phyloP scores from a whole-genome alignment of 495 filamentous ascomycete genomes.

The Geopyxis carbonaria region DNA sequence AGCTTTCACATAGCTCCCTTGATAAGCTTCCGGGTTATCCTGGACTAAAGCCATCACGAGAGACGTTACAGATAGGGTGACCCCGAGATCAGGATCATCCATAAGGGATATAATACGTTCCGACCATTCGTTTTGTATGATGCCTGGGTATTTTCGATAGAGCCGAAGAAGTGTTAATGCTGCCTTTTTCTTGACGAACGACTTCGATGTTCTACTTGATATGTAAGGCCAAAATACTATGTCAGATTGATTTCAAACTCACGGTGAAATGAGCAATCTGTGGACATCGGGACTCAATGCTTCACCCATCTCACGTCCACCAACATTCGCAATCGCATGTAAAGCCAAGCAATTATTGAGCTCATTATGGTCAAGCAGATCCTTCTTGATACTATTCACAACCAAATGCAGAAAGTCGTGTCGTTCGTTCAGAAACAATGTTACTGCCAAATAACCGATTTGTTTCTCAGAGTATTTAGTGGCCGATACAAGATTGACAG shows the following conservation, averaged over 20 bases:
- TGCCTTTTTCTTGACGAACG: slow-evolving; percentile 99
- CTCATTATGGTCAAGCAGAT: slow-evolving; percentile 85
- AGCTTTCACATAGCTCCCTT: slow-evolving; percentile 83
- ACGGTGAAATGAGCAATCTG: slow-evolving; percentile 88
- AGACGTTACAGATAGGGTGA: slow-evolving; percentile 88
- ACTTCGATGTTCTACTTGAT: slow-evolving; percentile 81
- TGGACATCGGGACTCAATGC: slow-evolving; percentile 87
- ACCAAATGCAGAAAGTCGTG: slow-evolving; percentile 93
- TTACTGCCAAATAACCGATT: slow-evolving; percentile 96
- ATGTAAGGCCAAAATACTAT: background rate
- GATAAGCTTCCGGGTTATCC: slow-evolving; percentile 83
- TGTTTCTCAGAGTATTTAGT: slow-evolving; percentile 98
- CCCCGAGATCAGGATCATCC: slow-evolving; percentile 92
- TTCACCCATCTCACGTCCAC: slow-evolving; percentile 91
- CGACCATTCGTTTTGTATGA: slow-evolving; percentile 91
- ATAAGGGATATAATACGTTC: slow-evolving; percentile 95
- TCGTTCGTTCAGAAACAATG: slow-evolving; percentile 88
- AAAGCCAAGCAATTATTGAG: slow-evolving; percentile 94
- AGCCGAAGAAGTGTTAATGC: slow-evolving; percentile 88
- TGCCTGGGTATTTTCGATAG: slow-evolving; percentile 82
- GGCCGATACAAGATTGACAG: slow-evolving; percentile 90
- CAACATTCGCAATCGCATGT: slow-evolving; percentile 97
- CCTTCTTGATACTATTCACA: slow-evolving; percentile 96
- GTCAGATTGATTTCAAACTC: slow-evolving; percentile 32
- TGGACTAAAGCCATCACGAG: slow-evolving; percentile 91